Evolutionary conservation across 2,329 filamentous ascomycete species (phyloP).

Genomic region (Neoscytalidium dimidiatum): DNA sequence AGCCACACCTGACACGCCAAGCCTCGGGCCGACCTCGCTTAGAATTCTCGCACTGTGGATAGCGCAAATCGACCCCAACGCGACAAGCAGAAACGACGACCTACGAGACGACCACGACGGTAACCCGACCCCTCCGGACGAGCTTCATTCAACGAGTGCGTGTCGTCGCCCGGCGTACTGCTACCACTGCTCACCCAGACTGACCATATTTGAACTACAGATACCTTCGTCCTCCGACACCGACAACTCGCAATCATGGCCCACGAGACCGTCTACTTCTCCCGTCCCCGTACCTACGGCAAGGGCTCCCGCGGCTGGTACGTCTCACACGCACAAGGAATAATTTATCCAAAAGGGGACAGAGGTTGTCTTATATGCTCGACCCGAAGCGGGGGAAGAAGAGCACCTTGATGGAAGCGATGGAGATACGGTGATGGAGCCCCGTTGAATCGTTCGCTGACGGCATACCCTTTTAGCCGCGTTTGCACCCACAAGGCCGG

Average conservation of each 20-base stretch:
- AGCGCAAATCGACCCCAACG: constrained; percentile 11
- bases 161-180: not conserved
- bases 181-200: not conserved
- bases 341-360: not conserved
- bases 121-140: constrained; percentile 18
- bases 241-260: constrained; percentile 64
- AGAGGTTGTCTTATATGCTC: constrained; percentile 6
- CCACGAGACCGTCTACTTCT: constrained; percentile 99
- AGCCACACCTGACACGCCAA: no score
- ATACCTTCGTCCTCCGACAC: constrained; percentile 21
- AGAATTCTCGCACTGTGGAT: constrained; percentile 21
- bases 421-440: constrained; percentile 1
- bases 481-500: constrained; percentile 94
- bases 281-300: constrained; percentile 93
- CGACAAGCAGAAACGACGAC: constrained; percentile 19
- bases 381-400: constrained; percentile 17
- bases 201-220: not conserved
- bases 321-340: constrained; percentile 41
- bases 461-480: constrained; percentile 56
- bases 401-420: constrained; percentile 19
- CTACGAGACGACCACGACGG: constrained; percentile 19
- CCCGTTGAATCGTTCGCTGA: constrained; percentile 29
- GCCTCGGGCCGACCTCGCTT: constrained; percentile 21
- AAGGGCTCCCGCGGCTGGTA: constrained; percentile 96
- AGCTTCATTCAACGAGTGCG: constrained; percentile 18